A percentile compares a stretch with the other conserved stretches of the same genome.
Conservation (phyloP, 1,139 yeast species). For the Citeromyces hawaiiensis region DNA sequence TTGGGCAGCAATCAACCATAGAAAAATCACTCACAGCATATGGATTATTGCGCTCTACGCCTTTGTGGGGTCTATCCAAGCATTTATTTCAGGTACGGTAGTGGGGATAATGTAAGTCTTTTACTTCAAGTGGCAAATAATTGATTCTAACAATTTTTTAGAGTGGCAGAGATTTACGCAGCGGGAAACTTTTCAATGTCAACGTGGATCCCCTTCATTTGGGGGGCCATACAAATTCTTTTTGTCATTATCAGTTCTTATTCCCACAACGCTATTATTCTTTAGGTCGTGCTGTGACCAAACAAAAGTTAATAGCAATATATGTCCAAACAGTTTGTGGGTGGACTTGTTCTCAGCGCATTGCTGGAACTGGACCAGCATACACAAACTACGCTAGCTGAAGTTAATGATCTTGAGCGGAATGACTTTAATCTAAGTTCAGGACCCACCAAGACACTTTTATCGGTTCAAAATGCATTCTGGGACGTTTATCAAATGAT, state of each 20-base stretch:
- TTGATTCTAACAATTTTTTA: conserved; percentile 4
- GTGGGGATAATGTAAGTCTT: conserved; percentile 51
- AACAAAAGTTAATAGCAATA: background rate
- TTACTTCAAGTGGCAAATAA: too few species aligned
- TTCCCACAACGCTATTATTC: conserved; percentile 27
- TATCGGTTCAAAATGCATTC: conserved; percentile 5
- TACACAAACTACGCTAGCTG: background rate
- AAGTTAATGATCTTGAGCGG: background rate
- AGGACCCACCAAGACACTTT: background rate
- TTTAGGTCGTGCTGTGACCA: conserved; percentile 5
- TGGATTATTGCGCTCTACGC: conserved; percentile 26
- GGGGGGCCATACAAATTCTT: conserved; percentile 57
- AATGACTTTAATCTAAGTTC: background rate
- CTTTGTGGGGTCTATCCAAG: conserved; percentile 47
- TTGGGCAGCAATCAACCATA: conserved; percentile 42
- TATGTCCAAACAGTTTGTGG: background rate
- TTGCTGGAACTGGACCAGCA: background rate
- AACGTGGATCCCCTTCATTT: conserved; percentile 85
- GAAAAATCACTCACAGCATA: conserved; percentile 14
- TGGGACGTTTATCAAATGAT: conserved; percentile 4
- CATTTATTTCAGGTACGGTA: conserved; percentile 57
- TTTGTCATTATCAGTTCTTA: conserved; percentile 58
- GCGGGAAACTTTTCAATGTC: conserved; percentile 78
- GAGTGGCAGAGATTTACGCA: conserved; percentile 48
- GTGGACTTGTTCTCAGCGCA: background rate